Base-by-base conservation (phyloP, 1,284 basidiomycete genomes). In the Cryptococcus wingfieldii region DNA sequence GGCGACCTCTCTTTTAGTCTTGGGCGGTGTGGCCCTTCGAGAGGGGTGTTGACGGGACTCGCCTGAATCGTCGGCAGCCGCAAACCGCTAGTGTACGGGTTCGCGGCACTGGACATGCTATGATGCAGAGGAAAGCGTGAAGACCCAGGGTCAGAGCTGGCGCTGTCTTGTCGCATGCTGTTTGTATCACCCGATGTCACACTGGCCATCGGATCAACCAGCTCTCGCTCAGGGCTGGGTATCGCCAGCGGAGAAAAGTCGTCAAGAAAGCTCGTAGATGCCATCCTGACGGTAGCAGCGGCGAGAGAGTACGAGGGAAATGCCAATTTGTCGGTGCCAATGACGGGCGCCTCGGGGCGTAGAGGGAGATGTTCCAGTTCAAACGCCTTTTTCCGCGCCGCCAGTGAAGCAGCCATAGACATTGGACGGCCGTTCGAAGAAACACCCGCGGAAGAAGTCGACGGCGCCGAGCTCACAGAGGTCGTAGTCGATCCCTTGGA, bases 211-310 rank as follows among this genome's bases (percentile, higher is more conserved):
- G 90, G 90, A 71, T 92, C 90, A 7, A 85, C 85, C 31, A 93
- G 80, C 68, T 93, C 90, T 64, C 88, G 85, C 69, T 93, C 90
- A 0, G 90, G 90, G 34, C 87, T 89, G 2, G 90, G 90, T 1
- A 92, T 79, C 0, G 87, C 84, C 12, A 93, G 80, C 0, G 90
- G 90, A 0, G 75, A 69, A 39, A 80, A 69, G 47, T 76, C 66
- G 8, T 60, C 54, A 8, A 62, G 53, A 3, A 77, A 60, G 3
- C 62, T 61, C 10, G 72, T 68, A 2, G 77, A 72, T 18, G 90
- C 90, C 83, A 86, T 86, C 25, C 90, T 86, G 73, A 92, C 85
- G 0, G 90, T 87, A 0, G 90, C 90, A 0, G 89, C 90, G 0
- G 87, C 82, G 0, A 88, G 55, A 9, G 63, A 63, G 52, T 74